Evolutionary conservation across 306 rosid genomes (phyloP).

Genomic region (Quercus robur): DNA sequence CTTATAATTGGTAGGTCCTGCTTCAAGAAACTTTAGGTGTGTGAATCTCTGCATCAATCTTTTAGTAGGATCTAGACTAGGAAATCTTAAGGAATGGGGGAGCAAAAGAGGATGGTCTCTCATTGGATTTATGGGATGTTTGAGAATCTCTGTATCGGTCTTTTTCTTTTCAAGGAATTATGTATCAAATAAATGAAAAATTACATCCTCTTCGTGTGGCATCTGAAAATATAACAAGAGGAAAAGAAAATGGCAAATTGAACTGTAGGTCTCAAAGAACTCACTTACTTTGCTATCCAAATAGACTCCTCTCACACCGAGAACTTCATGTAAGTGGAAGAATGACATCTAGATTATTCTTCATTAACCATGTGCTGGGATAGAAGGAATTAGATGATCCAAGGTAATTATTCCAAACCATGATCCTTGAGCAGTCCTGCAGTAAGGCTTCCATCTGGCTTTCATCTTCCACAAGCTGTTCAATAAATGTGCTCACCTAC

Average conservation of each 20-base stretch:
- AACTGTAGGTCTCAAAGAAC: not conserved
- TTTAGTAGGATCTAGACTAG: too few relatives aligned
- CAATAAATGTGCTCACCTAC: conserved; percentile 78
- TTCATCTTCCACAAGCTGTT: conserved; percentile 85
- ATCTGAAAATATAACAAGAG: not conserved
- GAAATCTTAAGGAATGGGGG: too few relatives aligned
- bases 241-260: conserved; percentile 4
- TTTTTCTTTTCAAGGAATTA: not conserved
- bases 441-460: conserved; percentile 84
- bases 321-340: conserved; percentile 38
- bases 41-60: too few relatives aligned
- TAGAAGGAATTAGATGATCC: conserved; percentile 42
- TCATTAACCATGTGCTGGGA: conserved; percentile 60
- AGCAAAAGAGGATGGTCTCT: too few relatives aligned
- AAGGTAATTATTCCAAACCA: conserved; percentile 71
- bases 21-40: not conserved
- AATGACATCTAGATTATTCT: conserved; percentile 57
- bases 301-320: conserved; percentile 20
- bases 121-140: too few relatives aligned
- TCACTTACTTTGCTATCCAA: conserved; percentile 17
- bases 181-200: not conserved
- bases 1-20: not conserved
- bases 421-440: conserved; percentile 59
- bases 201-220: not conserved
- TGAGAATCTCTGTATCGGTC: not conserved